Evolutionary conservation across 148 eudicot species (phyloP).

Genomic region (Chenopodium quinoa): DNA sequence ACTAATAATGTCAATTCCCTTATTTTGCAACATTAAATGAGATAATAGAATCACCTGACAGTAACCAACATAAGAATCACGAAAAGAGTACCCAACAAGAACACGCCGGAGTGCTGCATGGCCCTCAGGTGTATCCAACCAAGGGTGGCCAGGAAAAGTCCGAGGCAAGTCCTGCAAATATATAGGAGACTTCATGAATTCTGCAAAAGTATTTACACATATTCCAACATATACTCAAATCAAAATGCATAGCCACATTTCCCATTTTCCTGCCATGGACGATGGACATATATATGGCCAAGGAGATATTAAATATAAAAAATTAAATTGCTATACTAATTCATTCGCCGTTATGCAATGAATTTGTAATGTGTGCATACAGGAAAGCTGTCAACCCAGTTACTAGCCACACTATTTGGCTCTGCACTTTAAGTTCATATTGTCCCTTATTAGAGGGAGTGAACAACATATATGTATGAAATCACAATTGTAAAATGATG

Average conservation of each 20-base stretch:
- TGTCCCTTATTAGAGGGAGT: neutral
- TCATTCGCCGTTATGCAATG: neutral
- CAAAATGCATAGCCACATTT: neutral
- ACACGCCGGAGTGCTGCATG: conserved; percentile 94
- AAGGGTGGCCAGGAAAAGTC: conserved; percentile 96
- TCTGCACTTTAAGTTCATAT: neutral
- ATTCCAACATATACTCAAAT: neutral
- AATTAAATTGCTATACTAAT: neutral
- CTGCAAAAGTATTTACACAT: neutral
- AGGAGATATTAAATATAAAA: neutral
- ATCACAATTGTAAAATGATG: neutral
- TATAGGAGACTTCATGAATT: conserved; percentile 4
- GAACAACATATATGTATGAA: neutral
- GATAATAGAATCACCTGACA: conserved; percentile 64
- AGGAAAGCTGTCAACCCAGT: neutral
- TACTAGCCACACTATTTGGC: neutral
- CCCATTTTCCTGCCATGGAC: conserved; percentile 2
- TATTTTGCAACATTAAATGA: neutral
- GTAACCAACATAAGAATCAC: conserved; percentile 96
- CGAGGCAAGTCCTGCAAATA: conserved; percentile 80
- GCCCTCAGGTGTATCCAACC: conserved; percentile 89
- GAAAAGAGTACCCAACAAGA: conserved; percentile 94
- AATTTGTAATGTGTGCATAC: neutral
- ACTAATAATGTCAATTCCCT: neutral
- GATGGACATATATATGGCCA: neutral